These are phyloP conservation scores for Puya raimondii DNA, from an alignment of 176 grass and related monocot species.

Conservation along the genomic window DNA sequence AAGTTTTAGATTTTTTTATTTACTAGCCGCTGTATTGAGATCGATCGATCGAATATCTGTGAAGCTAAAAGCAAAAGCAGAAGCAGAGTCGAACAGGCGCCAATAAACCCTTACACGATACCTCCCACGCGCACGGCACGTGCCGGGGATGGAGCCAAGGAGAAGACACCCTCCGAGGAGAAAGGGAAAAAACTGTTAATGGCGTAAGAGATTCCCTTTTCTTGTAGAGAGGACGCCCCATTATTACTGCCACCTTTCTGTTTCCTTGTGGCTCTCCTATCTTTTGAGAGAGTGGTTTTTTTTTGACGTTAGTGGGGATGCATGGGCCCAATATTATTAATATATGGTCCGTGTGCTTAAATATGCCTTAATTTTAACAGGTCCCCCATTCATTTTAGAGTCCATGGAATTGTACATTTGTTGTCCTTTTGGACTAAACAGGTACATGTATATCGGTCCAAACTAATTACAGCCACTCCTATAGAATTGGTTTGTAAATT, in stretches of 20 bases:
- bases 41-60: no score
- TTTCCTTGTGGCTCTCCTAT: background rate
- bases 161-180: background rate
- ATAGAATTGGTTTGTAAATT: no score
- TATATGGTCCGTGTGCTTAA: background rate
- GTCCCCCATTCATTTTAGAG: background rate
- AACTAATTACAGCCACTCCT: no score
- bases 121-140: no score
- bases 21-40: no score
- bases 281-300: background rate
- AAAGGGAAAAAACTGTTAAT: background rate
- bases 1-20: no score
- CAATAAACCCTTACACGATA: no score
- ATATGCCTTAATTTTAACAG: background rate
- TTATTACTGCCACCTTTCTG: background rate
- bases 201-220: background rate
- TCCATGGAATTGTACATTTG: background rate
- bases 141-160: background rate
- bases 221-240: background rate
- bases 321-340: background rate
- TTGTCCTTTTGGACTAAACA: no score
- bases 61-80: no score
- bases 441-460: no score
- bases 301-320: conserved; percentile 6
- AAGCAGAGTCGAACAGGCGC: no score